Percentiles rank a stretch among this genome's conserved stretches.
Evolutionary conservation across 768 basidiomycete genomes (phyloP).

Genomic region (Leccinum sublutescens): DNA sequence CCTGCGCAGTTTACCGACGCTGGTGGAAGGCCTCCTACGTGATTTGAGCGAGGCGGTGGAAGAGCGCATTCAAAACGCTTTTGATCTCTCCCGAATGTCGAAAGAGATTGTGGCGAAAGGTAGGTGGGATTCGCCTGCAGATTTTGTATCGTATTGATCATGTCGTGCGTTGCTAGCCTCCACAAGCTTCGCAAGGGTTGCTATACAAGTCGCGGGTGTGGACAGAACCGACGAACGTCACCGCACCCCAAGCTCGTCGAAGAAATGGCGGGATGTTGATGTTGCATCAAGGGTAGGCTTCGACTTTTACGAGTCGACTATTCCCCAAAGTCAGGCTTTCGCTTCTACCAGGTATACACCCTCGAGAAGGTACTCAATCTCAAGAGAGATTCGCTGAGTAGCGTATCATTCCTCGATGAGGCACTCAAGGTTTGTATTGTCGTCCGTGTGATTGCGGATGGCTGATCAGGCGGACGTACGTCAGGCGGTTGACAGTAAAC

Average conservation of each 20-base stretch:
- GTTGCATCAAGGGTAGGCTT: conserved; percentile 61
- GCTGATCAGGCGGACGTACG: conserved; percentile 1
- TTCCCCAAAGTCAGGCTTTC: background rate
- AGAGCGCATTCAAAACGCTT: conserved; percentile 73
- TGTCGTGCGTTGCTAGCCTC: conserved; percentile 4
- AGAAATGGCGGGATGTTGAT: conserved; percentile 84
- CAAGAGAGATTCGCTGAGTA: conserved; percentile 80
- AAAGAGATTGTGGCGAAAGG: conserved; percentile 84
- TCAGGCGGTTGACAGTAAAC: conserved; percentile 85
- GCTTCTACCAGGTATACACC: conserved; percentile 70
- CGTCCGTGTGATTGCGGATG: background rate
- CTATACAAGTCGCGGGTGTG: conserved; percentile 83
- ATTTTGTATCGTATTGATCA: background rate
- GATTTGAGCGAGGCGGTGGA: conserved; percentile 86
- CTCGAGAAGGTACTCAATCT: conserved; percentile 90
- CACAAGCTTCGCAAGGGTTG: conserved; percentile 35
- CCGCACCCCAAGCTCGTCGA: conserved; percentile 77
- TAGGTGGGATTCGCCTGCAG: conserved; percentile 21
- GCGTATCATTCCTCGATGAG: conserved; percentile 83
- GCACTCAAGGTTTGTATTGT: conserved; percentile 75
- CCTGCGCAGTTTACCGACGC: conserved; percentile 75
- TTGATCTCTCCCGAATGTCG: conserved; percentile 85
- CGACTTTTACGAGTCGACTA: background rate
- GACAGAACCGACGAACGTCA: conserved; percentile 87
- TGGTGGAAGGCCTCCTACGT: conserved; percentile 74